A percentile compares a stretch with the other conserved stretches of the same genome.
phyloP scores from a whole-genome alignment of 2,329 filamentous ascomycete genomes.

The Aspergillus bombycis region DNA sequence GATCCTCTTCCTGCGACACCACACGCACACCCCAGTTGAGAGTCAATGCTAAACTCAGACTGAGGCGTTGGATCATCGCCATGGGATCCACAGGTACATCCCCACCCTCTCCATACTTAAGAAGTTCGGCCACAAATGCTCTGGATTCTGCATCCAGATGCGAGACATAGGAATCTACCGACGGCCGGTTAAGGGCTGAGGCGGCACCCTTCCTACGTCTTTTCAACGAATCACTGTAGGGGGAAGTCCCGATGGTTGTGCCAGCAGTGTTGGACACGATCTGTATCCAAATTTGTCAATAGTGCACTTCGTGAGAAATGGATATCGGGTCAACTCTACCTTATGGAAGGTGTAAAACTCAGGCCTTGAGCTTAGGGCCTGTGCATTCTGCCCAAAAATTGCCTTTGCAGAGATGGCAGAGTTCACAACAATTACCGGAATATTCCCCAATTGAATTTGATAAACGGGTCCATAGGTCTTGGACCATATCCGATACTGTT shows the following conservation, averaged over 20 bases:
- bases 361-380: conserved; percentile 59
- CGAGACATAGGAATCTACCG: conserved; percentile 64
- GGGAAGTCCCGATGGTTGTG: conserved; percentile 69
- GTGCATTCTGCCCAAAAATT: conserved; percentile 57
- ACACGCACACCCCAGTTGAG: conserved; percentile 69
- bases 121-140: conserved; percentile 64
- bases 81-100: conserved; percentile 62
- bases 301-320: background rate
- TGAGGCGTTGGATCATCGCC: conserved; percentile 69
- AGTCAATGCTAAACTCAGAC: conserved; percentile 64
- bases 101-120: conserved; percentile 61
- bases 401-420: conserved; percentile 55
- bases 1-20: conserved; percentile 60
- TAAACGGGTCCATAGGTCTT: conserved; percentile 56
- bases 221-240: conserved; percentile 67
- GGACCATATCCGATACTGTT: conserved; percentile 61
- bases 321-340: conserved; percentile 34
- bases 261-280: conserved; percentile 67
- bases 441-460: conserved; percentile 61
- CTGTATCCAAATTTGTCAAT: conserved; percentile 33
- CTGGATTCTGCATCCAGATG: conserved; percentile 66
- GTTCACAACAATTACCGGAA: conserved; percentile 61
- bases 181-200: conserved; percentile 66
- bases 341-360: conserved; percentile 65
- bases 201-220: conserved; percentile 67